Conservation (phyloP, 495 filamentous ascomycete species). For the Penicillium pancosmium region DNA sequence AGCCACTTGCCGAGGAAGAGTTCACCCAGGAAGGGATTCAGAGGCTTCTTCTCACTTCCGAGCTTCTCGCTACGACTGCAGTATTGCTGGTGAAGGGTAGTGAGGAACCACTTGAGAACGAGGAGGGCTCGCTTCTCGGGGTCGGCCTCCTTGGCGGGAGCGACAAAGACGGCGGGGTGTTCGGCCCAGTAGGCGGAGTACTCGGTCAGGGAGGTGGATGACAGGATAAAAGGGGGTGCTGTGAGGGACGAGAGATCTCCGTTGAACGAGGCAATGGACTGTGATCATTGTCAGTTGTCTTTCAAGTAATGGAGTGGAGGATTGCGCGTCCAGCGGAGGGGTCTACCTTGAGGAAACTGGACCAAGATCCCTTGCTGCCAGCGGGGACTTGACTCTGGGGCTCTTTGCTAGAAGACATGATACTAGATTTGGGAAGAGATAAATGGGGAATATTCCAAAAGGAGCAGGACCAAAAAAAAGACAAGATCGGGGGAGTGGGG, state of each 20-base stretch:
- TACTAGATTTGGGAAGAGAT: neutral
- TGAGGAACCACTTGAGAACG: slow-evolving; percentile 97
- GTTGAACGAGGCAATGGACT: slow-evolving; percentile 96
- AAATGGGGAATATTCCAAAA: neutral
- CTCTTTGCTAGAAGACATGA: slow-evolving; percentile 42
- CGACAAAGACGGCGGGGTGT: slow-evolving; percentile 84
- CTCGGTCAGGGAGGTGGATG: slow-evolving; percentile 86
- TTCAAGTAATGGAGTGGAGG: neutral
- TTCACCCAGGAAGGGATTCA: slow-evolving; percentile 91
- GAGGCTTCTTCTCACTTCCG: slow-evolving; percentile 94
- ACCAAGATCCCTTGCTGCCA: slow-evolving; percentile 54
- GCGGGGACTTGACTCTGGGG: slow-evolving; percentile 39
- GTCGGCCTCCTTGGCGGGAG: slow-evolving; percentile 79
- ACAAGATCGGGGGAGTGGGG: neutral
- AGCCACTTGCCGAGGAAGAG: slow-evolving; percentile 85
- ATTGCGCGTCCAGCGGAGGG: slow-evolving; percentile 3
- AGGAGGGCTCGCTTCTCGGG: slow-evolving; percentile 81
- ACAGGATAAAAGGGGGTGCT: slow-evolving; percentile 94
- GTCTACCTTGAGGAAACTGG: slow-evolving; percentile 55
- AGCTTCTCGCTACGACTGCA: slow-evolving; percentile 87
- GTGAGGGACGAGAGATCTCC: slow-evolving; percentile 93
- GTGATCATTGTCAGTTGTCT: neutral
- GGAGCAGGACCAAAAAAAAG: neutral
- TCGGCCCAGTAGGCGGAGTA: slow-evolving; percentile 98
- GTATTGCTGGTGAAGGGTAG: slow-evolving; percentile 93